Percentiles rank a stretch among this genome's conserved stretches.
phyloP scores from a whole-genome alignment of 805 yeast genomes.

The Metschnikowia sp. region DNA sequence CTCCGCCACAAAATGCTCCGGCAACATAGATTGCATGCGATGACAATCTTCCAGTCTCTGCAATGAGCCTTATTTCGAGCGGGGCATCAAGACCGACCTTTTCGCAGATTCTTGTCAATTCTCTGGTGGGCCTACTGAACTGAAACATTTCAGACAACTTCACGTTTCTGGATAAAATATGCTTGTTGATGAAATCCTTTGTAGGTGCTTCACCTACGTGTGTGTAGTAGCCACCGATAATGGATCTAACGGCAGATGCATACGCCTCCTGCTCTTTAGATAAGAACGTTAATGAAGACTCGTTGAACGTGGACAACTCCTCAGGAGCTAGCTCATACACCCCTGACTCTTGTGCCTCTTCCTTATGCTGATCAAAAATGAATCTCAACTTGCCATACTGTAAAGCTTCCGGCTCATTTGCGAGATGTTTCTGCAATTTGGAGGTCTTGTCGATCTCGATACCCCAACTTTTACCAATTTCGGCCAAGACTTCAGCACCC shows the following conservation, averaged over 20 bases:
- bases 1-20: slow-evolving; percentile 82
- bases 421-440: slow-evolving; percentile 60
- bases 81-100: slow-evolving; percentile 75
- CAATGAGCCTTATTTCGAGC: slow-evolving; percentile 67
- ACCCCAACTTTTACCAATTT: slow-evolving; percentile 83
- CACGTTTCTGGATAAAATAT: slow-evolving; percentile 78
- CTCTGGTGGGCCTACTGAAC: slow-evolving; percentile 83
- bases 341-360: slow-evolving; percentile 45
- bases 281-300: slow-evolving; percentile 20
- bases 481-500: slow-evolving; percentile 61
- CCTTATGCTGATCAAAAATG: slow-evolving; percentile 27
- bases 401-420: slow-evolving; percentile 64
- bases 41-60: slow-evolving; percentile 90
- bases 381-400: slow-evolving; percentile 70
- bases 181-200: slow-evolving; percentile 64
- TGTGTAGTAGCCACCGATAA: slow-evolving; percentile 79
- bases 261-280: slow-evolving; percentile 45
- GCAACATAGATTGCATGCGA: slow-evolving; percentile 83
- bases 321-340: slow-evolving; percentile 38
- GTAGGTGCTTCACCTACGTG: slow-evolving; percentile 65
- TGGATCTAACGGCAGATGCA: slow-evolving; percentile 75
- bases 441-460: slow-evolving; percentile 70
- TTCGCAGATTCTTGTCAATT: slow-evolving; percentile 70
- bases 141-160: slow-evolving; percentile 71
- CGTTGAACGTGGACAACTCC: slow-evolving; percentile 18